phyloP scores from a whole-genome alignment of 441 rosid genomes.

The Mallotus japonicus region DNA sequence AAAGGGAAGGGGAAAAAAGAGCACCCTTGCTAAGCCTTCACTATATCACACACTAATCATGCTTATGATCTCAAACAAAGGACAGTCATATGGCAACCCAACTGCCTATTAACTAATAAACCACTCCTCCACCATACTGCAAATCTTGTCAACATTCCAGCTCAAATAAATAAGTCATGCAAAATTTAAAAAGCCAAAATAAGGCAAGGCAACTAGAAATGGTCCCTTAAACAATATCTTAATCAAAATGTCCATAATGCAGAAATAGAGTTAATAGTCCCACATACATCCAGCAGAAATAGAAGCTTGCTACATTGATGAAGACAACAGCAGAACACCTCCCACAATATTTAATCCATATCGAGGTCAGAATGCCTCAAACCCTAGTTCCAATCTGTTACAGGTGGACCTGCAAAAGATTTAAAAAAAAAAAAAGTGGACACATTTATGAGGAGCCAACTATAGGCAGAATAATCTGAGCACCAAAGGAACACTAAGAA shows the following conservation, averaged over 20 bases:
- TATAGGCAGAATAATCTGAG: slow-evolving; percentile 37
- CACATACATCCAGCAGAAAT: slow-evolving; percentile 63
- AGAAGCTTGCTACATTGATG: slow-evolving; percentile 57
- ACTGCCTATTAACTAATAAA: background rate
- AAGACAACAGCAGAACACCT: slow-evolving; percentile 51
- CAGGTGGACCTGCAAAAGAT: slow-evolving; percentile 71
- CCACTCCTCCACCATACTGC: slow-evolving; percentile 3
- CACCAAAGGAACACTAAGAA: slow-evolving; percentile 42
- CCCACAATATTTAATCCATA: slow-evolving; percentile 48
- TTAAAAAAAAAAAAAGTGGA: slow-evolving; percentile 41
- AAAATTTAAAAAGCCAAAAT: slow-evolving; percentile 2
- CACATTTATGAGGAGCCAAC: slow-evolving; percentile 48
- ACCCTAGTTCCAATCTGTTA: slow-evolving; percentile 44
- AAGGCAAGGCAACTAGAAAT: slow-evolving; percentile 11
- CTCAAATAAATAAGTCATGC: background rate
- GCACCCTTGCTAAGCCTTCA: slow-evolving; percentile 11
- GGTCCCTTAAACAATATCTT: slow-evolving; percentile 26
- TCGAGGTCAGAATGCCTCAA: slow-evolving; percentile 45
- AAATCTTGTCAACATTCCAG: slow-evolving; percentile 5
- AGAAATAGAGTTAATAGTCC: slow-evolving; percentile 43
- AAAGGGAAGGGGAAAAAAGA: background rate
- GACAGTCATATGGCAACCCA: slow-evolving; percentile 7
- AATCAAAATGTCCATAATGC: slow-evolving; percentile 27
- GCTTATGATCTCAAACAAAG: slow-evolving; percentile 16
- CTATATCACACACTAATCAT: slow-evolving; percentile 5